Conservation (phyloP, 176 grass and related monocot species). For the Aegilops longissima region DNA sequence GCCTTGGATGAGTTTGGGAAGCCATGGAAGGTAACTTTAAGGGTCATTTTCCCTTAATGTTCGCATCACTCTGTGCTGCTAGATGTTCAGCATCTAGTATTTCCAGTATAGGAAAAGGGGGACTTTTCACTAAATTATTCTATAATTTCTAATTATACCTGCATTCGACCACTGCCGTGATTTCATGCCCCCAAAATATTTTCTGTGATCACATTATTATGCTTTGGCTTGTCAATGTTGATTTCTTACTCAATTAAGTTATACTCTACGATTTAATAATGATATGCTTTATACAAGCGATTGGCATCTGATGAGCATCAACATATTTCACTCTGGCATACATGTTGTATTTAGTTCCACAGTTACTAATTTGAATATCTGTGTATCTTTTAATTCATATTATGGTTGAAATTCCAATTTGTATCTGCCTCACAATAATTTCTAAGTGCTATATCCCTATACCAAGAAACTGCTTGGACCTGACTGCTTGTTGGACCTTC, state of each 20-base stretch:
- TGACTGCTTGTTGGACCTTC: neutral
- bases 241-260: neutral
- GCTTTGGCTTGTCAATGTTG: neutral
- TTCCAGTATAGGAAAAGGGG: neutral
- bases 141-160: neutral
- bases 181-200: neutral
- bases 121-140: neutral
- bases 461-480: neutral
- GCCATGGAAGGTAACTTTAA: conserved; percentile 73
- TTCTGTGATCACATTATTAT: neutral
- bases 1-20: conserved; percentile 94
- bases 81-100: conserved; percentile 1
- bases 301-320: neutral
- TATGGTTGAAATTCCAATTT: neutral
- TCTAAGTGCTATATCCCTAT: neutral
- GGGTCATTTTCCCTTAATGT: neutral
- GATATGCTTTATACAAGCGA: neutral
- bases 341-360: neutral
- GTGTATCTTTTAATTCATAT: neutral
- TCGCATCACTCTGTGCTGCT: neutral
- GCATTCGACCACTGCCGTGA: neutral
- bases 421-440: neutral
- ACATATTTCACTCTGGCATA: conserved; percentile 4
- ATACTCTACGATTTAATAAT: neutral
- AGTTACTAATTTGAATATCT: neutral